Conservation (phyloP, 345 rosid species). For the Aurinia saxatilis region DNA sequence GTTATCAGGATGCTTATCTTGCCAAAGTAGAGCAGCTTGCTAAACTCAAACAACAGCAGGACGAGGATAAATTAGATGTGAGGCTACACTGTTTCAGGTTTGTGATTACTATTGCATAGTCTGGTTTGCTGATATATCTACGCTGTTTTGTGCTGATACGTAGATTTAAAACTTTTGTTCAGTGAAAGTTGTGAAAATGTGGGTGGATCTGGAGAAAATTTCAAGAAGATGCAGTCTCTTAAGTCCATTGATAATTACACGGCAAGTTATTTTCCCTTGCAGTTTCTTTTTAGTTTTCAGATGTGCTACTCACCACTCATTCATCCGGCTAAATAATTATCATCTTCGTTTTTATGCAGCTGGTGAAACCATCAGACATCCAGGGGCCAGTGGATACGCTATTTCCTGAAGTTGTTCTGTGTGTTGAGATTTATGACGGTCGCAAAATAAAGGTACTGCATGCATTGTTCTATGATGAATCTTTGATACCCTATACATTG, state of each 20-base stretch:
- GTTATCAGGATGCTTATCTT: slow-evolving; percentile 42
- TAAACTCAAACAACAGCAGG: slow-evolving; percentile 70
- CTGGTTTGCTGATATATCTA: slow-evolving; percentile 11
- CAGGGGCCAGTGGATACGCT: slow-evolving; percentile 31
- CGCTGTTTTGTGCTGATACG: slow-evolving; percentile 9
- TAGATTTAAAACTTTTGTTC: slow-evolving; percentile 12
- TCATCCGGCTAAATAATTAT: neutral
- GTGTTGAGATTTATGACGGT: slow-evolving; percentile 62
- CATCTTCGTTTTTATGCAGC: slow-evolving; percentile 16
- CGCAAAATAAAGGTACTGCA: slow-evolving; percentile 43
- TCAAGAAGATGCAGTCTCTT: slow-evolving; percentile 48
- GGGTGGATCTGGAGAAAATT: slow-evolving; percentile 28
- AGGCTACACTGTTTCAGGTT: slow-evolving; percentile 67
- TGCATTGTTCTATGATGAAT: neutral
- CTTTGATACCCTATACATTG: neutral
- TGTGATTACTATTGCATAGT: slow-evolving; percentile 18
- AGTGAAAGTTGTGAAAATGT: slow-evolving; percentile 31
- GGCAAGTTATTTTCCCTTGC: slow-evolving; percentile 20
- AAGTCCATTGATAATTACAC: slow-evolving; percentile 37
- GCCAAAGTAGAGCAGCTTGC: slow-evolving; percentile 56
- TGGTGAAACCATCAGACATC: slow-evolving; percentile 36
- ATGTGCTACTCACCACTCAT: neutral
- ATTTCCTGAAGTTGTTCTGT: slow-evolving; percentile 61
- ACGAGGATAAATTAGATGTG: slow-evolving; percentile 58
- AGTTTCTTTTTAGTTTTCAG: neutral